phyloP scores from a whole-genome alignment of 495 filamentous ascomycete species.

The Neurospora sp. region DNA sequence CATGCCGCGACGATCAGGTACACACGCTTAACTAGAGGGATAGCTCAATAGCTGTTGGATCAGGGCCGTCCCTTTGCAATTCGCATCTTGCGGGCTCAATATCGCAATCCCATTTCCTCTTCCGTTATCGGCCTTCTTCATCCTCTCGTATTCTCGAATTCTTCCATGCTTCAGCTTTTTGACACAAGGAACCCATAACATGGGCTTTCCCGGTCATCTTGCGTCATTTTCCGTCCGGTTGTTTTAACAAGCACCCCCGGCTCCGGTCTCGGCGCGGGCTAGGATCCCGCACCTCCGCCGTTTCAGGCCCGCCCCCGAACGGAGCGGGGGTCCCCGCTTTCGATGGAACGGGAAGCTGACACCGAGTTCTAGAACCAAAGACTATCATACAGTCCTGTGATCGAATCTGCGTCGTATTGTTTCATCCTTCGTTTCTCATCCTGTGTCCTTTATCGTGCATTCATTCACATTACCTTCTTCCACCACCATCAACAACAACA shows the following conservation, averaged over 20 bases:
- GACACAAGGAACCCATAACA: background rate
- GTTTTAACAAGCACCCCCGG: background rate
- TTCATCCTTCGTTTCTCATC: background rate
- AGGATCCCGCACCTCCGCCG: background rate
- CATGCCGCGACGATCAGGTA: background rate
- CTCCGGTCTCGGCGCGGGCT: background rate
- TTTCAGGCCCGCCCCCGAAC: background rate
- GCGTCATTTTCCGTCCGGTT: background rate
- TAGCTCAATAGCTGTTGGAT: background rate
- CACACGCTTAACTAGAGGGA: background rate
- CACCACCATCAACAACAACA: background rate
- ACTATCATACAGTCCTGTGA: background rate
- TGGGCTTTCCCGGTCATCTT: background rate
- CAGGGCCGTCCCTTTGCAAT: background rate
- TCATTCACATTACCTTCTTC: background rate
- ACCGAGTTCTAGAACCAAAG: background rate
- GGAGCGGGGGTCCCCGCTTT: background rate
- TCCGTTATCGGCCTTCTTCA: background rate
- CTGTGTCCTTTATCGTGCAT: background rate
- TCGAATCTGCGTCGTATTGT: background rate
- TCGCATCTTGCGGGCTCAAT: background rate
- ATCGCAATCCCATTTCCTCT: background rate
- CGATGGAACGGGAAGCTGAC: background rate
- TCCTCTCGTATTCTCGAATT: background rate
- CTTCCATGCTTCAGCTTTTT: background rate